These are phyloP conservation scores for Bretschneidera sinensis DNA, from an alignment of 345 rosid genomes.

Conservation along the genomic window DNA sequence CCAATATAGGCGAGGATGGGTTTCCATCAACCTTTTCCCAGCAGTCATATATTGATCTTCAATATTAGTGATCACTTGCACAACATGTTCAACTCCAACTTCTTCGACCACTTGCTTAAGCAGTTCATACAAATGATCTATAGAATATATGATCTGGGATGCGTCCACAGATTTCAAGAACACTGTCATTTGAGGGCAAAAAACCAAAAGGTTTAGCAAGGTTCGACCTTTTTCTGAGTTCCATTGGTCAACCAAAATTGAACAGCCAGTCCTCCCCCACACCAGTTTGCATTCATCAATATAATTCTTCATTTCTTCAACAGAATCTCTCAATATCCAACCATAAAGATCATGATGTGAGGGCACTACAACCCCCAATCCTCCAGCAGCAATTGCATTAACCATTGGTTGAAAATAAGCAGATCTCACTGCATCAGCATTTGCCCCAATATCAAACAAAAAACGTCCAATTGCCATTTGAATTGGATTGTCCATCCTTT, in stretches of 20 bases:
- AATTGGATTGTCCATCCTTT: constrained; percentile 32
- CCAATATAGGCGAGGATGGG: constrained; percentile 76
- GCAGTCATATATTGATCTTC: constrained; percentile 54
- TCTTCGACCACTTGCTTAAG: constrained; percentile 75
- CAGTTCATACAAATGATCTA: constrained; percentile 48
- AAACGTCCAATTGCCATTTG: constrained; percentile 63
- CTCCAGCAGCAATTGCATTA: constrained; percentile 59
- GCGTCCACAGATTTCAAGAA: constrained; percentile 69
- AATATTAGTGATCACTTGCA: constrained; percentile 79
- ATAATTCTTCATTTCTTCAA: constrained; percentile 65
- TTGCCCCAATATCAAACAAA: constrained; percentile 72
- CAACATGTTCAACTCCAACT: constrained; percentile 60
- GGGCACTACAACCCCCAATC: constrained; percentile 42
- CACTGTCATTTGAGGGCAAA: constrained; percentile 61
- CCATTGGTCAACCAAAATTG: constrained; percentile 68
- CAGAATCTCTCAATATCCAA: constrained; percentile 62
- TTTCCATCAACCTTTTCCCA: constrained; percentile 58
- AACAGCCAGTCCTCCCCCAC: constrained; percentile 78
- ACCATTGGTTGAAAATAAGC: constrained; percentile 62
- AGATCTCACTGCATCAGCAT: constrained; percentile 57
- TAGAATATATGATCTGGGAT: constrained; percentile 39
- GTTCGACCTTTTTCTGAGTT: constrained; percentile 38
- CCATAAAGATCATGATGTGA: constrained; percentile 61
- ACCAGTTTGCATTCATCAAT: constrained; percentile 25
- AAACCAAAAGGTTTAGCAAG: constrained; percentile 53